Conservation (phyloP, 257 asterid genomes). For the Scutellaria barbata region DNA sequence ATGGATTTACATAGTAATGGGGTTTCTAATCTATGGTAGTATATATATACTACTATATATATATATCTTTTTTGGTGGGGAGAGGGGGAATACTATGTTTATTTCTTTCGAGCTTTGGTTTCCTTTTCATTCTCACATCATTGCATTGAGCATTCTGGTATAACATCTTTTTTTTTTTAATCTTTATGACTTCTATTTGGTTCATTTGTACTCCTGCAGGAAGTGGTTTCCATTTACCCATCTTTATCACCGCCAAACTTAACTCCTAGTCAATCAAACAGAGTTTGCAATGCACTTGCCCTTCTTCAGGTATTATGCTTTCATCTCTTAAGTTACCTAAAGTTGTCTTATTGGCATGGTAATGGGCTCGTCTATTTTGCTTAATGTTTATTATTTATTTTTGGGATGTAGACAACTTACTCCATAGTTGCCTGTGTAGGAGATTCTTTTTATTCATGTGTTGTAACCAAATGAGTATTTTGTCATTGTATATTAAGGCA, state of each 20-base stretch:
- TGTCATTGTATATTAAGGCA: neutral
- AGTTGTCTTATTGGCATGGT: conserved; percentile 1
- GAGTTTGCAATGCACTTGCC: conserved; percentile 91
- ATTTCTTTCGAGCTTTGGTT: neutral
- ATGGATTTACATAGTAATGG: neutral
- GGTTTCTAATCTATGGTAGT: too few species aligned
- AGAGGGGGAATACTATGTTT: neutral
- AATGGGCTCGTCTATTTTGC: neutral
- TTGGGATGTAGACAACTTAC: neutral
- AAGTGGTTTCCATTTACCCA: conserved; percentile 85
- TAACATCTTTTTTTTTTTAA: neutral
- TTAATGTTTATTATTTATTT: neutral
- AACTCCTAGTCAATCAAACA: conserved; percentile 72
- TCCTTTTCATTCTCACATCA: conserved; percentile 3
- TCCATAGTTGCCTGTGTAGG: neutral
- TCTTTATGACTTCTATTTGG: neutral
- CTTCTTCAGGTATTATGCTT: conserved; percentile 71
- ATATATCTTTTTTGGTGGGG: too few species aligned
- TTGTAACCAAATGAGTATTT: conserved; percentile 15
- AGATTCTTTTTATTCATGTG: neutral
- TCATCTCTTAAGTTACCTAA: neutral
- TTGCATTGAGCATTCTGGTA: conserved; percentile 1
- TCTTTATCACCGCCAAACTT: conserved; percentile 82
- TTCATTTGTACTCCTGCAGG: conserved; percentile 53
- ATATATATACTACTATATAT: too few species aligned